Evolutionary conservation across 1,139 yeast genomes (phyloP), one percentile per base, ranked within the genome.

Genomic region (Geotrichum macrosporum): DNA sequence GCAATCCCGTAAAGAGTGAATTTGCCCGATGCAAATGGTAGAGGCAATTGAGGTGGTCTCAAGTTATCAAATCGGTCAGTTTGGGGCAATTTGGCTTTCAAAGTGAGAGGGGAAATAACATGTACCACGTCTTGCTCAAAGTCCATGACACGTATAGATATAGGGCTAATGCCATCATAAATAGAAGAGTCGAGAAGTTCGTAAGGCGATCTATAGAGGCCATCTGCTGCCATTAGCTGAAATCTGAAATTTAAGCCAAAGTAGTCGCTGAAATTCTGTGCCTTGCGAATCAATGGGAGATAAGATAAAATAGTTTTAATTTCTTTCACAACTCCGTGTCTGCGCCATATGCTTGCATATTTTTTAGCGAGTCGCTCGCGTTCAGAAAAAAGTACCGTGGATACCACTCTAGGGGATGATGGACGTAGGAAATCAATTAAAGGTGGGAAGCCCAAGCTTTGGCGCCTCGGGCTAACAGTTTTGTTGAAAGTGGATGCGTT

Each of bases 171-270:
- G 16, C 18, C 31, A 12, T 41, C 45, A 37, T 32, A 36, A 5
- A 33, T 15, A 5, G 35, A 32, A 13, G 19, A 18, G 18, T 5
- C 13, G 9, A 20, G 9, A 3, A 18, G 13, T 16, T 47, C 44
- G 30, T 42, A 47, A 1, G 50, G 50, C 0, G 50, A 47, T 13
- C 10, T 19, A 5, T 20, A 21, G 18, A 42, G 31, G 12, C 37
- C 50, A 31, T 55, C 59, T 12, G 56, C 45, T 12, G 60, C 48
- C 33, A 58, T 49, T 35, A 58, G 48, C 48, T 61, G 65, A 29
- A 59, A 55, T 13, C 46, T 44, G 9, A 58, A 19, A 4, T 46
- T 46, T n/a, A 47, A 44, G 13, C 46, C 52, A 24, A 53, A 41
- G 16, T 44, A 43, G 24, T 51, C 50, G 26, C 53, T 43, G 43